These are phyloP conservation scores for Lipomyces anomalus DNA, from an alignment of 805 yeast genomes.

Conservation along the genomic window DNA sequence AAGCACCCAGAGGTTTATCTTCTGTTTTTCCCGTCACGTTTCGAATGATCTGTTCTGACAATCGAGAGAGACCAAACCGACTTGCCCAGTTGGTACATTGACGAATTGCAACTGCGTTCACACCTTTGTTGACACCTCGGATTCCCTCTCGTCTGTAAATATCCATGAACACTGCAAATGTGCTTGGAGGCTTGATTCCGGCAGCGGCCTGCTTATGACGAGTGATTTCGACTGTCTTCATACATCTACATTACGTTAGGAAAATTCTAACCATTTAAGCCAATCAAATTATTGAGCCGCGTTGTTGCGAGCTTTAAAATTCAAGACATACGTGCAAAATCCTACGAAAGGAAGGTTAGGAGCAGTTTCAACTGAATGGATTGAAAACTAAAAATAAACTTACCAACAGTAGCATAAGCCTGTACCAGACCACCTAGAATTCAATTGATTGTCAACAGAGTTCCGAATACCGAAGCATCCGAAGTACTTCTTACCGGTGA, in stretches of 20 bases:
- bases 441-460: not conserved
- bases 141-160: conserved; percentile 84
- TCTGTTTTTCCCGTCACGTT: conserved; percentile 51
- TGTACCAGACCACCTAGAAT: conserved; percentile 83
- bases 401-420: conserved; percentile 67
- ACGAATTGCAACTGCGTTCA: conserved; percentile 97
- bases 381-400: not conserved
- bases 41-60: conserved; percentile 82
- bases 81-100: conserved; percentile 99
- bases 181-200: conserved; percentile 67
- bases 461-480: too few relatives aligned
- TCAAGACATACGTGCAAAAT: not conserved
- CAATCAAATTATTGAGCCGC: not conserved
- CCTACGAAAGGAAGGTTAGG: not conserved
- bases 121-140: conserved; percentile 94
- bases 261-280: conserved; percentile 45
- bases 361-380: not conserved
- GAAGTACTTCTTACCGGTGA: conserved; percentile 42
- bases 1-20: conserved; percentile 59
- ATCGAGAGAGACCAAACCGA: conserved; percentile 84
- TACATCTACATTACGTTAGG: conserved; percentile 97
- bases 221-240: conserved; percentile 98
- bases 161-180: conserved; percentile 80
- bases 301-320: not conserved
- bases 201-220: conserved; percentile 66